Conservation (phyloP, 1,139 yeast species). For the Saccharomyces hybrid region DNA sequence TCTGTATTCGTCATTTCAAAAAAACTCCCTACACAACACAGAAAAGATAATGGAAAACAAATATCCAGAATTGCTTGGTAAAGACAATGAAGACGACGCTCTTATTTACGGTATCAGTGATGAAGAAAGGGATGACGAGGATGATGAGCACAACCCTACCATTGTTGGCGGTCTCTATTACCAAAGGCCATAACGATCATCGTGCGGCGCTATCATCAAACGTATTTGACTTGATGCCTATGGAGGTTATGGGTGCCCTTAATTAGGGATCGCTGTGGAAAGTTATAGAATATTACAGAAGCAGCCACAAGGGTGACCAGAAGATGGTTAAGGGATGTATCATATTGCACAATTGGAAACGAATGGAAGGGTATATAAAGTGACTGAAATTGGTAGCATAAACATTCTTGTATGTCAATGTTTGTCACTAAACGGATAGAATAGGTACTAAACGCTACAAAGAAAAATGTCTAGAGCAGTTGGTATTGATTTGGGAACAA, state of each 20-base stretch:
- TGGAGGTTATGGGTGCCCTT: not conserved
- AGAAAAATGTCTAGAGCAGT: conserved; percentile 53
- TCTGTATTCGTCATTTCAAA: conserved; percentile 11
- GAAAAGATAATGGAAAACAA: conserved; percentile 4
- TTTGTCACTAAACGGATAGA: not conserved
- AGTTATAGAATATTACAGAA: not conserved
- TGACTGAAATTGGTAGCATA: not conserved
- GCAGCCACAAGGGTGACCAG: not conserved
- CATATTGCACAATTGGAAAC: not conserved
- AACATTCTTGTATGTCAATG: conserved; percentile 1
- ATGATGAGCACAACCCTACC: conserved; percentile 19
- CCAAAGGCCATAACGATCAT: not conserved
- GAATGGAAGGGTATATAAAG: not conserved
- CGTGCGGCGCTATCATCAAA: not conserved
- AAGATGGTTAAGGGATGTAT: not conserved
- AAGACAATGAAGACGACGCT: not conserved
- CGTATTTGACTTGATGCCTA: not conserved
- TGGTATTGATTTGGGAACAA: conserved; percentile 80
- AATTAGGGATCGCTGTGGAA: not conserved
- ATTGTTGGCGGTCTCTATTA: conserved; percentile 18
- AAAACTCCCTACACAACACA: conserved; percentile 5
- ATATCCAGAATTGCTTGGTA: conserved; percentile 2
- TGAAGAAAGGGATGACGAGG: not conserved
- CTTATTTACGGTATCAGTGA: conserved; percentile 1
- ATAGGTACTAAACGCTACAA: conserved; percentile 2